Evolutionary conservation across 805 yeast species (phyloP).

Genomic region (Danielozyma ontarioensis): DNA sequence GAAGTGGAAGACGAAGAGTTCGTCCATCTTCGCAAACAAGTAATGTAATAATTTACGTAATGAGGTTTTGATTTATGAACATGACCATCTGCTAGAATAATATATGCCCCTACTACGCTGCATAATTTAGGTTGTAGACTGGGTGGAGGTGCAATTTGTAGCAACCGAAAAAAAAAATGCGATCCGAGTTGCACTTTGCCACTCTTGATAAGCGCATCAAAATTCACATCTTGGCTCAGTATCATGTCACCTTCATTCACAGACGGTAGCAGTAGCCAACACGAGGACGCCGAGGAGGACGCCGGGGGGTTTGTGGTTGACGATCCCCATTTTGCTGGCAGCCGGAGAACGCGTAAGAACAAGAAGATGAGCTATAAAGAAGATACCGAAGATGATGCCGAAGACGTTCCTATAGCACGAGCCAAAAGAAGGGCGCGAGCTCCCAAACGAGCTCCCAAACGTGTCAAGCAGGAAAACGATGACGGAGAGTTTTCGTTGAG

Average conservation of each 20-base stretch:
- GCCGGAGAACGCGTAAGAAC: constrained; percentile 9
- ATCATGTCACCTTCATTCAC: too few species aligned
- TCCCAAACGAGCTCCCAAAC: constrained; percentile 1
- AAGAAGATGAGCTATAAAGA: constrained; percentile 18
- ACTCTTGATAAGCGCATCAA: too few species aligned
- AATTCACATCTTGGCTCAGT: too few species aligned
- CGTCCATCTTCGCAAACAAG: constrained; percentile 14
- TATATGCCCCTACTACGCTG: too few species aligned
- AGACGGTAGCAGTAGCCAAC: too few species aligned
- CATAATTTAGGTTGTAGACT: too few species aligned
- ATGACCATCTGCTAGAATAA: too few species aligned
- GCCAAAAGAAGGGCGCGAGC: constrained; percentile 2
- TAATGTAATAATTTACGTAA: too few species aligned
- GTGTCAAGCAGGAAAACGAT: constrained; percentile 7
- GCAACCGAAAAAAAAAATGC: too few species aligned
- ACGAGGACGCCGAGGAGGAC: background rate
- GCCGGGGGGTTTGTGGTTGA: constrained; percentile 42
- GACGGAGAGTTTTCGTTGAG: constrained; percentile 4
- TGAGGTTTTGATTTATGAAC: too few species aligned
- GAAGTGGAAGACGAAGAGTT: constrained; percentile 30
- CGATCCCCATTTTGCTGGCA: constrained; percentile 25
- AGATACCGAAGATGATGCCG: constrained; percentile 16
- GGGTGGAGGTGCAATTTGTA: too few species aligned
- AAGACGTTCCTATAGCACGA: constrained; percentile 6
- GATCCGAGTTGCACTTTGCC: too few species aligned